Percentiles rank a stretch among this genome's conserved stretches.
Conservation (phyloP, 2,329 filamentous ascomycete species). For the Chaetomiaceae sp. region DNA sequence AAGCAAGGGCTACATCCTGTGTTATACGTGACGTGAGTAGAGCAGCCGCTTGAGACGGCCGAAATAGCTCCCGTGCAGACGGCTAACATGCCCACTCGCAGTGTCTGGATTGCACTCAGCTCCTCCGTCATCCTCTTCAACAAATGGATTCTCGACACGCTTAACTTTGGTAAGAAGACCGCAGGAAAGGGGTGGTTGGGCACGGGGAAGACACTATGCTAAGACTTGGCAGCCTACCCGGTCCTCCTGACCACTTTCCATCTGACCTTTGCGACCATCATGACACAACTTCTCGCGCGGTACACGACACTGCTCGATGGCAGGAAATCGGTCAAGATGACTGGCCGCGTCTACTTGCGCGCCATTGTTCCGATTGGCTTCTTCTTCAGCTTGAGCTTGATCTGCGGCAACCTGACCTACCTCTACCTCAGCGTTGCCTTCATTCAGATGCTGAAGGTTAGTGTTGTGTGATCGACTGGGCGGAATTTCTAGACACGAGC, state of each 20-base stretch:
- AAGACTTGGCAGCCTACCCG: conserved; percentile 52
- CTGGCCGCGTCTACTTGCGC: conserved; percentile 82
- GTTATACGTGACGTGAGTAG: conserved; percentile 71
- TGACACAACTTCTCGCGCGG: conserved; percentile 89
- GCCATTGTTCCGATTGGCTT: conserved; percentile 92
- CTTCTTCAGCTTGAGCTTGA: conserved; percentile 93
- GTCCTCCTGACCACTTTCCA: conserved; percentile 95
- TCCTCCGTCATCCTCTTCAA: conserved; percentile 98
- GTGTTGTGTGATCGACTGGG: no score
- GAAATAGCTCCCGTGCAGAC: background rate
- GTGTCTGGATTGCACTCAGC: conserved; percentile 87
- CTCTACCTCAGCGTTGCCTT: conserved; percentile 93
- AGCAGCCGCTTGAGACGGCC: background rate
- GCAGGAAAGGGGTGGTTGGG: background rate
- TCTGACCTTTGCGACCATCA: conserved; percentile 83
- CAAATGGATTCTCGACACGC: conserved; percentile 91
- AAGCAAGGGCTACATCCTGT: conserved; percentile 68
- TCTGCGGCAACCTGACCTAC: conserved; percentile 94
- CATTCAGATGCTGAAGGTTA: conserved; percentile 98
- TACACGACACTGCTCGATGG: conserved; percentile 89
- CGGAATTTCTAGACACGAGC: no score
- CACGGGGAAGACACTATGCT: conserved; percentile 23
- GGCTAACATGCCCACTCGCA: conserved; percentile 36
- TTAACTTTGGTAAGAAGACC: conserved; percentile 67
- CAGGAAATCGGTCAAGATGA: conserved; percentile 96